Evolutionary conservation across 192 early-diverging fungal species (phyloP).

Genomic region (Cetraspora pellucida): DNA sequence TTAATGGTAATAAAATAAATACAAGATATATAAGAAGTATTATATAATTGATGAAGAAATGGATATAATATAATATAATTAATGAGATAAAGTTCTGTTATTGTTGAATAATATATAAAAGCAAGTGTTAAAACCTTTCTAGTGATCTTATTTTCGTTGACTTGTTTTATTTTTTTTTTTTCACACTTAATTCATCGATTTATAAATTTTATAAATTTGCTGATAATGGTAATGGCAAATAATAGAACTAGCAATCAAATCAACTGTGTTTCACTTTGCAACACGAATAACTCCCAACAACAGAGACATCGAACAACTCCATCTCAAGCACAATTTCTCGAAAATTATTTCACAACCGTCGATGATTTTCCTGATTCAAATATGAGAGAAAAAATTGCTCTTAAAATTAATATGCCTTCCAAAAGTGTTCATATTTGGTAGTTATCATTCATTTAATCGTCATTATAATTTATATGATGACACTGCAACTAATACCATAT

Average conservation of each 20-base stretch:
- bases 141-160: too few species aligned
- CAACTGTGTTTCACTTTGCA: slow-evolving; percentile 7
- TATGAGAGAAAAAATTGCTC: slow-evolving; percentile 15
- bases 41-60: too few species aligned
- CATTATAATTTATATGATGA: neutral
- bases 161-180: too few species aligned
- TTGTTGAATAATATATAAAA: too few species aligned
- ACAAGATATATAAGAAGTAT: too few species aligned
- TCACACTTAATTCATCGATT: too few species aligned
- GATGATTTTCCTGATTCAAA: slow-evolving; percentile 28
- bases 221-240: too few species aligned
- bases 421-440: slow-evolving; percentile 35
- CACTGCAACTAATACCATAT: neutral
- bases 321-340: slow-evolving; percentile 18
- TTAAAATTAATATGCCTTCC: slow-evolving; percentile 15
- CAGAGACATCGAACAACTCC: slow-evolving; percentile 29
- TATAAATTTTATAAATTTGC: too few species aligned
- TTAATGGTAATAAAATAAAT: too few species aligned
- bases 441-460: neutral
- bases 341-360: slow-evolving; percentile 16
- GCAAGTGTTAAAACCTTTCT: too few species aligned
- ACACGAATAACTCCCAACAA: neutral
- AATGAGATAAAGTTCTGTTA: too few species aligned
- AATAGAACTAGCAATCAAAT: neutral
- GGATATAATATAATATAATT: too few species aligned